Percentiles rank a stretch among this genome's conserved stretches.
phyloP scores from a whole-genome alignment of 208 protist genomes.

The Leptomonas pyrrhocoris region DNA sequence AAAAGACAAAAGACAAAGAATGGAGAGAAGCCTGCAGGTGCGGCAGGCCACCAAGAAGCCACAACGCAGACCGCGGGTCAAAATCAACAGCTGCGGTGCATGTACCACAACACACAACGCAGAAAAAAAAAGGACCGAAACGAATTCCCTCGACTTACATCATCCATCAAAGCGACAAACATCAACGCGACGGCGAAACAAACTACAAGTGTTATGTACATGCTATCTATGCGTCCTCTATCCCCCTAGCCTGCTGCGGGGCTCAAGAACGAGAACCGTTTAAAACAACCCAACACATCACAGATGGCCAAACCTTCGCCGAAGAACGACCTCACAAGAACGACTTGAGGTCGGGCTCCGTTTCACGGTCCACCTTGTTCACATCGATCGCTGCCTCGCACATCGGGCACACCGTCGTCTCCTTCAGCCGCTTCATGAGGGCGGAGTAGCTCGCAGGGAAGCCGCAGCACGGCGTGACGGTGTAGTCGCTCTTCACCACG shows the following conservation, averaged over 20 bases:
- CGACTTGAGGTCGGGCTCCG: conserved; percentile 68
- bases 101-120: no score
- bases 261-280: not conserved
- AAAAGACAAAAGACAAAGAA: no score
- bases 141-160: not conserved
- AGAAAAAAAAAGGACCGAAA: no score
- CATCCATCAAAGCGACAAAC: not conserved
- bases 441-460: conserved; percentile 90
- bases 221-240: not conserved
- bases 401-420: conserved; percentile 79
- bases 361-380: conserved; percentile 71
- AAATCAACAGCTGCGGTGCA: no score
- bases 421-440: conserved; percentile 71
- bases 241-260: no score
- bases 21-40: no score
- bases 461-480: conserved; percentile 87
- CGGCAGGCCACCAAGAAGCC: no score
- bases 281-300: not conserved
- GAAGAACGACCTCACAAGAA: conserved; percentile 30
- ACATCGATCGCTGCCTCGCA: conserved; percentile 82
- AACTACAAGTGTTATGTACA: conserved; percentile 18
- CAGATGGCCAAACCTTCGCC: not conserved
- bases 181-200: not conserved
- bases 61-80: no score
- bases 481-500: conserved; percentile 89